Evolutionary conservation across 176 grass and related monocot genomes (phyloP), one percentile per base, ranked within the genome.

Genomic region (Aegilops umbellulata): DNA sequence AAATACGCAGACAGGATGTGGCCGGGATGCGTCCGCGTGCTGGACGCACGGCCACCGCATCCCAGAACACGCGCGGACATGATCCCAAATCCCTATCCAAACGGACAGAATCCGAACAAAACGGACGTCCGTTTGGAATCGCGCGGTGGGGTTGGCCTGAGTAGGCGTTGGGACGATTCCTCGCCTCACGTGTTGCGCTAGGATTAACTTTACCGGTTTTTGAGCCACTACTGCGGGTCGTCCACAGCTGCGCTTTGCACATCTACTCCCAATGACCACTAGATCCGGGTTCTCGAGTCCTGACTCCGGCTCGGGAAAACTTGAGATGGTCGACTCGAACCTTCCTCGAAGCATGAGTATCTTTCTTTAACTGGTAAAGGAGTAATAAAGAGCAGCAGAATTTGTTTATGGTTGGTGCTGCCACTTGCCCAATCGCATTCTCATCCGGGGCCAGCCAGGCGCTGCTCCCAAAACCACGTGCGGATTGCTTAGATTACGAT

Each of bases 401-500:
- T 31, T 85, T 85, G 68, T 89, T 88, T 81, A 76, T 85, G 44
- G 77, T 66, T 89, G 69, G 15, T 58, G 6, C 53, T 17, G 58
- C 60, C 72, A 74, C 71, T 47, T 36, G 53, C 41, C 41, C 13
- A 22, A 25, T 63, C 53, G 64, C 72, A 25, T 57, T 55, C 62
- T 71, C 55, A 9, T 57, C 30, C 22, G 13, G 64, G 63, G 41
- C 16, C 65, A 35, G 8, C 17, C 55, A 39, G 65, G 65, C 60
- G 13, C 80, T 15, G 30, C 80, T 83, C 88, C 84, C 47, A 7
- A 74, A 74, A 79, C 84, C 66, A 87, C 84, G 84, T 87, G 89
- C 80, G 44, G 44, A 83, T 90, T 90, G 23, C 15, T 82, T 74
- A 71, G 72, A 65, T 25, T 80, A 66, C 16, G 19, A 44, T 24